Evolutionary conservation across 139 green algal genomes (phyloP).

Genomic region (Chlamydomonas eustigma): DNA sequence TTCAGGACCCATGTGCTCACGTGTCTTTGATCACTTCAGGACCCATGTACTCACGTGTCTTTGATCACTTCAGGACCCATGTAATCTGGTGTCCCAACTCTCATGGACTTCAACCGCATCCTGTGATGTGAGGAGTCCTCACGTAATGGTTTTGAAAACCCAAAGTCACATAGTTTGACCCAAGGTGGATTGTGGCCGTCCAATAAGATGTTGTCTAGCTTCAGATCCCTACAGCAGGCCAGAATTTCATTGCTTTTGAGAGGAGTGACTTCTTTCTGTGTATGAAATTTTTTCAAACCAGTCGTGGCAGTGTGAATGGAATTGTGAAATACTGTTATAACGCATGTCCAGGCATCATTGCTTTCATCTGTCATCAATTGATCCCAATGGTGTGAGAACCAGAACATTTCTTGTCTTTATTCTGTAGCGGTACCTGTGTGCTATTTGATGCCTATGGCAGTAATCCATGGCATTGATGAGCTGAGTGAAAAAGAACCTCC

Average conservation of each 20-base stretch:
- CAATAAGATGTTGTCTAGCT: conserved; percentile 89
- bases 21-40: conserved; percentile 50
- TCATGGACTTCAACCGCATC: conserved; percentile 31
- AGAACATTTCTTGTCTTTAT: no score
- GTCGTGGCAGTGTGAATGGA: background rate
- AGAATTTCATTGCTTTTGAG: no score
- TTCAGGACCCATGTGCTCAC: no score
- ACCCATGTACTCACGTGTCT: conserved; percentile 32
- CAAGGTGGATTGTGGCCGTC: conserved; percentile 33
- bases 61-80: conserved; percentile 56
- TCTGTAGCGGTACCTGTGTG: background rate
- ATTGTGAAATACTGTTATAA: no score
- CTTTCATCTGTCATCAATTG: no score
- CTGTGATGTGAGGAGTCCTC: conserved; percentile 22
- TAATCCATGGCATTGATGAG: conserved; percentile 80
- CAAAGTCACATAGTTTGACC: conserved; percentile 70
- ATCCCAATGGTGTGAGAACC: no score
- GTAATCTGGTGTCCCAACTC: conserved; percentile 56
- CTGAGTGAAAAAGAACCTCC: conserved; percentile 70
- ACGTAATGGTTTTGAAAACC: conserved; percentile 46
- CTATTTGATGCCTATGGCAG: conserved; percentile 56
- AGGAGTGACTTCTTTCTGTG: no score
- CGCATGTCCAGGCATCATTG: no score
- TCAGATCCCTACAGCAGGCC: conserved; percentile 46
- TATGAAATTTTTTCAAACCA: no score